Conservation (phyloP, 108 stramenopile species). For the Cyclotella cryptica region DNA sequence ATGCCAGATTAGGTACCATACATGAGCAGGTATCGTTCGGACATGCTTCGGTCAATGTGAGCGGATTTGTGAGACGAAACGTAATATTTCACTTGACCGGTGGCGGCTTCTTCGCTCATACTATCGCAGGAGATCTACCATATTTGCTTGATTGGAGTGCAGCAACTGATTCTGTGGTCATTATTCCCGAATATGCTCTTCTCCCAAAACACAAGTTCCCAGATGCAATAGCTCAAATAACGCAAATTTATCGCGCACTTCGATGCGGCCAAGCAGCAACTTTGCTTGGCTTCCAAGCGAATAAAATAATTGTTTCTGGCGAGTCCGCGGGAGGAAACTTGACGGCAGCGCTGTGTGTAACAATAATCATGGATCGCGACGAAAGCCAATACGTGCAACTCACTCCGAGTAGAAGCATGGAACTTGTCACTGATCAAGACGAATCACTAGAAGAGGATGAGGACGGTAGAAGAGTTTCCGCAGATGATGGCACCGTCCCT, state of each 20-base stretch:
- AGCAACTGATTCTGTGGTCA: constrained; percentile 73
- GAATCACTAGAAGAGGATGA: constrained; percentile 20
- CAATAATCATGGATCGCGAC: constrained; percentile 54
- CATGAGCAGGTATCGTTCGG: constrained; percentile 52
- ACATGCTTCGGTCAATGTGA: constrained; percentile 38
- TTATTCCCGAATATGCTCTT: constrained; percentile 83
- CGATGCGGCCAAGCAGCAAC: constrained; percentile 60
- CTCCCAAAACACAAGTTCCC: constrained; percentile 82
- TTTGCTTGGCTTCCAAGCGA: constrained; percentile 72
- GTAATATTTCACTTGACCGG: constrained; percentile 86
- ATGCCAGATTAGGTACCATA: constrained; percentile 57
- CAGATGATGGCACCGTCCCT: neutral
- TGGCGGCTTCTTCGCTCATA: constrained; percentile 88
- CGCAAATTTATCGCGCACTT: constrained; percentile 62
- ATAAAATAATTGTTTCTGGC: constrained; percentile 80
- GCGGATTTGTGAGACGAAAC: constrained; percentile 56
- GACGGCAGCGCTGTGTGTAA: constrained; percentile 76
- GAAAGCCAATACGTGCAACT: constrained; percentile 34
- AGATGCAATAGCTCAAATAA: constrained; percentile 65
- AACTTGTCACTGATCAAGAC: constrained; percentile 35
- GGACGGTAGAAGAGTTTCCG: neutral
- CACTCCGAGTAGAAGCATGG: constrained; percentile 14
- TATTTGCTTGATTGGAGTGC: constrained; percentile 85
- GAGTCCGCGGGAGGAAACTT: constrained; percentile 86
- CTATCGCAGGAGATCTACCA: constrained; percentile 81